These are phyloP conservation scores for Phialophora expanda DNA, from an alignment of 2,329 filamentous ascomycete genomes.

Conservation along the genomic window DNA sequence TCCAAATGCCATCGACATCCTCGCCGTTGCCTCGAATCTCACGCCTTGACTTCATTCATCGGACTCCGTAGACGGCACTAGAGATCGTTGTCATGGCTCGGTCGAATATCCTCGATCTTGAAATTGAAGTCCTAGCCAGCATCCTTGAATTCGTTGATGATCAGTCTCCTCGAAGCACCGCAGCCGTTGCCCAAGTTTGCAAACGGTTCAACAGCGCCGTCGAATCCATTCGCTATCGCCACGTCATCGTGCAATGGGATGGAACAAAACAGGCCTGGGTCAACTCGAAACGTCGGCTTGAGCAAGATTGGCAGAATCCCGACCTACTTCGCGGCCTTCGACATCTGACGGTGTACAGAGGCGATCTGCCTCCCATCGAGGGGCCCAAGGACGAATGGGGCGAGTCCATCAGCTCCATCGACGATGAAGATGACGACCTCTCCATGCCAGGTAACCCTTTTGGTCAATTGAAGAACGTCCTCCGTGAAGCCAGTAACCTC, in stretches of 20 bases:
- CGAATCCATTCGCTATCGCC: slow-evolving; percentile 27
- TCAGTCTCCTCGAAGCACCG: slow-evolving; percentile 26
- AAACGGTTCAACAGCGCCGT: slow-evolving; percentile 25
- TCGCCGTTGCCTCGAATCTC: not conserved
- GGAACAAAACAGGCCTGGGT: slow-evolving; percentile 1
- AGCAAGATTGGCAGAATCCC: slow-evolving; percentile 15
- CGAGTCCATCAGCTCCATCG: not conserved
- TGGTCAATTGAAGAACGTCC: slow-evolving; percentile 14
- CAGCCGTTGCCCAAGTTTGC: slow-evolving; percentile 26
- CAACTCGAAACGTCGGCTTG: not conserved
- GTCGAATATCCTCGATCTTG: slow-evolving; percentile 22
- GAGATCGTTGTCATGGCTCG: not conserved
- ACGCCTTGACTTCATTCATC: not conserved
- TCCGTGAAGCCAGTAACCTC: slow-evolving; percentile 25
- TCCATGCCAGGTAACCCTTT: not conserved
- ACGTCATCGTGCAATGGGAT: slow-evolving; percentile 24
- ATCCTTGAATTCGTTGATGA: slow-evolving; percentile 27
- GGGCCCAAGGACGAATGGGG: not conserved
- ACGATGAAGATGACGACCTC: not conserved
- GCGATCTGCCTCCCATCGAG: not conserved
- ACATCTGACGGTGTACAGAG: slow-evolving; percentile 22
- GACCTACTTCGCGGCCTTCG: slow-evolving; percentile 27
- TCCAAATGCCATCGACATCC: too few species aligned
- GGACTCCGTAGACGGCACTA: not conserved
- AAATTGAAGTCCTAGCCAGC: slow-evolving; percentile 29